Percentiles rank a stretch among this genome's conserved stretches.
phyloP scores from a whole-genome alignment of 2,329 filamentous ascomycete genomes.

The Monosporascus sp. region DNA sequence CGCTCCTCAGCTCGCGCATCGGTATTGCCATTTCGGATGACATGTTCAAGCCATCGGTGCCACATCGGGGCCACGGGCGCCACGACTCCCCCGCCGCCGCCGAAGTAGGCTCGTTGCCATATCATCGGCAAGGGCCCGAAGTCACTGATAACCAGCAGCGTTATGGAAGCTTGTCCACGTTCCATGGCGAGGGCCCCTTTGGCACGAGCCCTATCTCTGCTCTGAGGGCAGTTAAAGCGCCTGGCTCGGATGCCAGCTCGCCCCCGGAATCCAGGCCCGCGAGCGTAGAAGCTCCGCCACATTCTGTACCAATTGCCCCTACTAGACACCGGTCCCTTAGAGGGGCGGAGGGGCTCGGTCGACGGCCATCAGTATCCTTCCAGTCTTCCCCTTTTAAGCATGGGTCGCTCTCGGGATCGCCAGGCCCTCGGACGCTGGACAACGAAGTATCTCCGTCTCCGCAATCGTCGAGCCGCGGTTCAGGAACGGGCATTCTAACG shows the following conservation, averaged over 20 bases:
- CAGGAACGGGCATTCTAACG: slow-evolving; percentile 43
- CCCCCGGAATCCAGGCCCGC: slow-evolving; percentile 47
- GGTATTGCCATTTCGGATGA: slow-evolving; percentile 80
- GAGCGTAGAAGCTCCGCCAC: slow-evolving; percentile 39
- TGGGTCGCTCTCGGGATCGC: slow-evolving; percentile 87
- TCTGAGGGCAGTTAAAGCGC: slow-evolving; percentile 61
- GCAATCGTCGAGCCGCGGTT: slow-evolving; percentile 44
- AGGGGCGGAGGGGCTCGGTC: slow-evolving; percentile 48
- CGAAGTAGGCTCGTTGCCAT: slow-evolving; percentile 72
- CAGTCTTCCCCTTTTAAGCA: slow-evolving; percentile 81
- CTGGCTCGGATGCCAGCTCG: slow-evolving; percentile 58
- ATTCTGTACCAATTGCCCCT: slow-evolving; percentile 48
- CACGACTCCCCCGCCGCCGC: slow-evolving; percentile 30
- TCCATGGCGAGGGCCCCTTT: slow-evolving; percentile 71
- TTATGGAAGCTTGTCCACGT: slow-evolving; percentile 86
- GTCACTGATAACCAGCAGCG: slow-evolving; percentile 65
- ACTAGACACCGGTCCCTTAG: slow-evolving; percentile 33
- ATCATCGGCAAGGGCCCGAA: slow-evolving; percentile 44
- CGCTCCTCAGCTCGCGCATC: slow-evolving; percentile 85
- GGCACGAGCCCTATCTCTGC: slow-evolving; percentile 84
- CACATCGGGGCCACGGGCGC: slow-evolving; percentile 43
- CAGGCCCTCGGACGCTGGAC: slow-evolving; percentile 47
- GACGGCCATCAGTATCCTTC: slow-evolving; percentile 82
- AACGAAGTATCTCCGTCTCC: slow-evolving; percentile 51
- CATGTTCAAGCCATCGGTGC: slow-evolving; percentile 75